phyloP scores from a whole-genome alignment of 1,284 basidiomycete genomes.

The Ganoderma meredithae region DNA sequence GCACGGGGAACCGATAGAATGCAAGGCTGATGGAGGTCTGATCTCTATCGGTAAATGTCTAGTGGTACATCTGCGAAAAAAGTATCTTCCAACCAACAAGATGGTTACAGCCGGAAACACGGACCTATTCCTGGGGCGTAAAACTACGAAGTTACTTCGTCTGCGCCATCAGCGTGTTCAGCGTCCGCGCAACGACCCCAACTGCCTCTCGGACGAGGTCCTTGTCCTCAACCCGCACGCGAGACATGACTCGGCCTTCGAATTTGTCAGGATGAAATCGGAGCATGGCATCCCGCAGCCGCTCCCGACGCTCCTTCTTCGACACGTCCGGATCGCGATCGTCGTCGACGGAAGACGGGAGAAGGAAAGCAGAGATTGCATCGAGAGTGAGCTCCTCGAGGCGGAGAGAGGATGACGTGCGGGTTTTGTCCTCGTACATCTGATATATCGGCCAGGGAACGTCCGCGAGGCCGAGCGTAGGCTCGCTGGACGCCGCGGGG shows the following conservation, averaged over 20 bases:
- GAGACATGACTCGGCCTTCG: conserved; percentile 72
- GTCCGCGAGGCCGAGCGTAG: conserved; percentile 59
- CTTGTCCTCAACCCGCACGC: conserved; percentile 67
- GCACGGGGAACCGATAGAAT: too few species aligned
- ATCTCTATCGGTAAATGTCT: too few species aligned
- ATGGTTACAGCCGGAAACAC: not conserved
- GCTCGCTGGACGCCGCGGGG: conserved; percentile 25
- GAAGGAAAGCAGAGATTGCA: conserved; percentile 68
- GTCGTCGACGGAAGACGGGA: conserved; percentile 39
- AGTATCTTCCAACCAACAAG: not conserved
- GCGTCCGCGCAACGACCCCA: conserved; percentile 59
- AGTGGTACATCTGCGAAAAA: not conserved
- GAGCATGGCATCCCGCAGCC: conserved; percentile 74
- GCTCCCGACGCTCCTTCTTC: conserved; percentile 58
- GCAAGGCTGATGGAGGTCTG: too few species aligned
- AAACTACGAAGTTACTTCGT: conserved; percentile 11
- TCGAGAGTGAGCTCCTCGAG: conserved; percentile 64
- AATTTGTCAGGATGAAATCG: conserved; percentile 91
- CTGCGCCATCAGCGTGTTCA: conserved; percentile 38
- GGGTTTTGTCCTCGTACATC: conserved; percentile 38
- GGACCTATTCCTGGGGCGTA: not conserved
- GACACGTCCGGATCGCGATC: conserved; percentile 27
- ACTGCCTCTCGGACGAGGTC: conserved; percentile 79
- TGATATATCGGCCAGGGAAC: conserved; percentile 79
- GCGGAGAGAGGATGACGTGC: conserved; percentile 34